Evolutionary conservation across 495 filamentous ascomycete genomes (phyloP).

Genomic region (Penicillium lividum): DNA sequence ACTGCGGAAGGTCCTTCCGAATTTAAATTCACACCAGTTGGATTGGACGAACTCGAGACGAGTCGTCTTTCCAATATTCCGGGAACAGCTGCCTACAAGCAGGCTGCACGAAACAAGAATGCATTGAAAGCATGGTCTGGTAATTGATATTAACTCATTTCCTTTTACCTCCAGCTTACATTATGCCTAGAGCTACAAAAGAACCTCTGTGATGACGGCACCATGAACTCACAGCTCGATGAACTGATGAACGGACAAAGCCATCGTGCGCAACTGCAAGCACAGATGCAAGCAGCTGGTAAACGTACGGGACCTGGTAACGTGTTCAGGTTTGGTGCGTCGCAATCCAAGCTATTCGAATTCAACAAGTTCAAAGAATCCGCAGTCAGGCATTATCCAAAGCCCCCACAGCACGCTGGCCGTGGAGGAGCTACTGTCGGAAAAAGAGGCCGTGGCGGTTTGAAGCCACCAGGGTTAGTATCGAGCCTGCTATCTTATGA

Average conservation of each 20-base stretch:
- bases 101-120: conserved; percentile 21
- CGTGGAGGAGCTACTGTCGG: conserved; percentile 26
- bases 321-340: background rate
- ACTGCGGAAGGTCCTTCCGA: conserved; percentile 22
- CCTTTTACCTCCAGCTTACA: background rate
- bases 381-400: background rate
- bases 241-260: conserved; percentile 36
- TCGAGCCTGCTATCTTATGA: background rate
- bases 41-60: conserved; percentile 26
- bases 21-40: conserved; percentile 1
- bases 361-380: background rate
- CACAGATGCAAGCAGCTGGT: conserved; percentile 12
- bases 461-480: background rate
- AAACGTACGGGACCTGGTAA: background rate
- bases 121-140: conserved; percentile 32
- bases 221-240: conserved; percentile 30
- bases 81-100: conserved; percentile 24
- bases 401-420: background rate
- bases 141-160: conserved; percentile 17
- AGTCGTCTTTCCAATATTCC: conserved; percentile 24
- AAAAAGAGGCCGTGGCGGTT: conserved; percentile 14
- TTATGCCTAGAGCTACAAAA: conserved; percentile 28
- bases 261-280: conserved; percentile 32
- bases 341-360: background rate
- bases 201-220: conserved; percentile 26